Evolutionary conservation across 2,329 filamentous ascomycete genomes (phyloP).

Genomic region (Rosellinia necatrix): DNA sequence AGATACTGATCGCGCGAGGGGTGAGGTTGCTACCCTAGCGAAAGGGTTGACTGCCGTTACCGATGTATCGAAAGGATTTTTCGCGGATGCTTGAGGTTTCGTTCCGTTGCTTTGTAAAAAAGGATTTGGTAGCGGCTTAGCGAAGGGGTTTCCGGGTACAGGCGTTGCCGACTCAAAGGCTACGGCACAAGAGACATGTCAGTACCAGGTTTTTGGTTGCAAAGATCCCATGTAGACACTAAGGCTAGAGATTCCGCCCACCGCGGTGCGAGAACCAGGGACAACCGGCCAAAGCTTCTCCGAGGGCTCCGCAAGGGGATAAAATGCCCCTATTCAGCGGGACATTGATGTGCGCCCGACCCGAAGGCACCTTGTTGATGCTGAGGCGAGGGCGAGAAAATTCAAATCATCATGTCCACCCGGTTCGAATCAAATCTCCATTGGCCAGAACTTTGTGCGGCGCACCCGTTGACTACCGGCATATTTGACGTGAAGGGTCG

Average conservation of each 20-base stretch:
- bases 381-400: too few relatives aligned
- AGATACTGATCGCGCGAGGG: constrained; percentile 15
- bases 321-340: neutral
- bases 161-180: constrained; percentile 31
- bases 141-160: constrained; percentile 33
- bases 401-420: too few relatives aligned
- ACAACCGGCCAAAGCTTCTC: neutral
- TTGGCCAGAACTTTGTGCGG: too few relatives aligned
- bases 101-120: constrained; percentile 23
- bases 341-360: neutral
- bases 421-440: too few relatives aligned
- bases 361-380: too few relatives aligned
- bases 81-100: constrained; percentile 7
- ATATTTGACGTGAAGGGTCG: neutral
- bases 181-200: constrained; percentile 30
- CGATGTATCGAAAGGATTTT: constrained; percentile 19
- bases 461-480: too few relatives aligned
- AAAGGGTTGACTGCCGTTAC: constrained; percentile 16
- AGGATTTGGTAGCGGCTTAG: constrained; percentile 29
- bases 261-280: neutral
- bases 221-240: neutral
- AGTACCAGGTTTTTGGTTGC: constrained; percentile 16
- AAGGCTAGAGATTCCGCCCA: neutral
- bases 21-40: constrained; percentile 1
- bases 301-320: neutral